Evolutionary conservation across 768 basidiomycete genomes (phyloP).

Genomic region (Leccinum rimulosum): DNA sequence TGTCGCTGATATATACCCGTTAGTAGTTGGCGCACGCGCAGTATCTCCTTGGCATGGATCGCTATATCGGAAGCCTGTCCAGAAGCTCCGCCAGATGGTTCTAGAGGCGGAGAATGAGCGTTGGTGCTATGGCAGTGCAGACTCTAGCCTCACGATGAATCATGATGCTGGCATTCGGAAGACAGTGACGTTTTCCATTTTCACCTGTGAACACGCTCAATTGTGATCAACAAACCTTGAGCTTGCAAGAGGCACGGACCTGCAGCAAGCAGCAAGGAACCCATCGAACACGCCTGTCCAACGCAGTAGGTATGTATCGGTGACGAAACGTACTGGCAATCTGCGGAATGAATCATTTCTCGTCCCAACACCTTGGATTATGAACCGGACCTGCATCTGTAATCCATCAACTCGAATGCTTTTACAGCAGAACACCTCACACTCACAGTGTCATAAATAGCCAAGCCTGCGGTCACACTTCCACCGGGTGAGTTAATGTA

Average conservation of each 20-base stretch:
- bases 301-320: constrained; percentile 97
- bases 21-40: constrained; percentile 79
- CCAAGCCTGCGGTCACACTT: constrained; percentile 91
- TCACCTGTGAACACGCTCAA: constrained; percentile 48
- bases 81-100: constrained; percentile 94
- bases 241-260: constrained; percentile 37
- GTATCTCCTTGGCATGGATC: constrained; percentile 96
- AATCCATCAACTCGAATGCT: constrained; percentile 18
- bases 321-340: constrained; percentile 77
- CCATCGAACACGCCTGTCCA: constrained; percentile 96
- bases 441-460: constrained; percentile 94
- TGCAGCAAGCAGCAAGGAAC: constrained; percentile 86
- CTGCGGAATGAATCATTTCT: constrained; percentile 27
- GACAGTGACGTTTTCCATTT: constrained; percentile 85
- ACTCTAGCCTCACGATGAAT: constrained; percentile 75
- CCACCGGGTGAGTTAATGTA: constrained; percentile 98
- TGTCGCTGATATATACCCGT: constrained; percentile 90
- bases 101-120: constrained; percentile 40
- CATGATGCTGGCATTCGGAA: constrained; percentile 96
- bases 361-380: constrained; percentile 1
- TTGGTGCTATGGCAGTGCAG: constrained; percentile 1
- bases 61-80: constrained; percentile 97
- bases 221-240: constrained; percentile 8
- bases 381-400: constrained; percentile 66
- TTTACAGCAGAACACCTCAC: constrained; percentile 1